Evolutionary conservation across 495 filamentous ascomycete species (phyloP).

Genomic region (Tuber magnatum): DNA sequence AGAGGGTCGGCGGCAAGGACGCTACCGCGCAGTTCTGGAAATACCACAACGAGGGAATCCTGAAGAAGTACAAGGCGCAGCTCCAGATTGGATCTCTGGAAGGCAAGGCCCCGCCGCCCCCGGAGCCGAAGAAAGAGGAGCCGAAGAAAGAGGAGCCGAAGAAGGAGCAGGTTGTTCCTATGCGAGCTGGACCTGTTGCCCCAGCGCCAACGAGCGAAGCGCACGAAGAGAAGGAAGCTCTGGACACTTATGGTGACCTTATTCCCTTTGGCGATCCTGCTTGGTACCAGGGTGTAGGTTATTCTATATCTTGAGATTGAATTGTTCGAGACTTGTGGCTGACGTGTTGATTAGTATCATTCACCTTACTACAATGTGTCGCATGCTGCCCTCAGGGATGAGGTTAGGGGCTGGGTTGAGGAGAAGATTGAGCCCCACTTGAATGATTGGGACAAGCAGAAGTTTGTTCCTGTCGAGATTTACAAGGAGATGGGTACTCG

Average conservation of each 20-base stretch:
- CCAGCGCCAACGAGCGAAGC: slow-evolving; percentile 46
- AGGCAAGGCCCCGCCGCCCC: slow-evolving; percentile 59
- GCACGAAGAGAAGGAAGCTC: slow-evolving; percentile 54
- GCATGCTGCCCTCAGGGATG: slow-evolving; percentile 79
- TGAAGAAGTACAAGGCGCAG: slow-evolving; percentile 88
- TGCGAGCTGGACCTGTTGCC: slow-evolving; percentile 35
- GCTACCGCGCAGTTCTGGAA: slow-evolving; percentile 99
- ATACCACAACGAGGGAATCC: slow-evolving; percentile 88
- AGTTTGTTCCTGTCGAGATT: slow-evolving; percentile 74
- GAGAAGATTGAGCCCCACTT: slow-evolving; percentile 83
- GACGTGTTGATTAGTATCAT: slow-evolving; percentile 58
- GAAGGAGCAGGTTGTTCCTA: slow-evolving; percentile 42
- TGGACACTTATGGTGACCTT: slow-evolving; percentile 77
- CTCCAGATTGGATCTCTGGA: slow-evolving; percentile 87
- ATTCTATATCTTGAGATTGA: slow-evolving; percentile 5
- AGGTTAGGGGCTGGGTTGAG: slow-evolving; percentile 88
- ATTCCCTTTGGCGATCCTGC: slow-evolving; percentile 87
- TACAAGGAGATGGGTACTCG: slow-evolving; percentile 93
- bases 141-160: slow-evolving; percentile 50
- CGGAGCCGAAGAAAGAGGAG: slow-evolving; percentile 49
- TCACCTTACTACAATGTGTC: slow-evolving; percentile 93
- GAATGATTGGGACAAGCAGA: slow-evolving; percentile 93
- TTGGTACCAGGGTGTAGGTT: slow-evolving; percentile 91
- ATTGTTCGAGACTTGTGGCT: background rate
- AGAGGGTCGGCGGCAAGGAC: slow-evolving; percentile 89